These are phyloP conservation scores for Achaetomium macrosporum DNA, from an alignment of 2,329 filamentous ascomycete species.

Conservation along the genomic window DNA sequence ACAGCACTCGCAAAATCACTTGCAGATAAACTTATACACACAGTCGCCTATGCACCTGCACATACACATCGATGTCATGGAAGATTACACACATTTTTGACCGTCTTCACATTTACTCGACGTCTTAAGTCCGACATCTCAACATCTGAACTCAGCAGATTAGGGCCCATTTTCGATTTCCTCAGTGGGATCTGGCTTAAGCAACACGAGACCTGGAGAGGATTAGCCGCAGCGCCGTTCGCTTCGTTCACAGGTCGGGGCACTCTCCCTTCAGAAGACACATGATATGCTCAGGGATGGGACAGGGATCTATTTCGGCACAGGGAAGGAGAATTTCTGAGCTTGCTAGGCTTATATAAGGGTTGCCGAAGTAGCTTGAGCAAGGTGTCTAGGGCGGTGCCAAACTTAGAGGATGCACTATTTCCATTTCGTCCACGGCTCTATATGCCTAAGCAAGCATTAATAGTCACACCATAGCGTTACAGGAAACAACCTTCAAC, in stretches of 20 bases:
- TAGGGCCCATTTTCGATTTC: not conserved
- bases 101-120: not conserved
- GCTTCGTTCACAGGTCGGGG: not conserved
- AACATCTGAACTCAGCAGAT: too few relatives aligned
- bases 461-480: not conserved
- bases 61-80: not conserved
- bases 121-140: not conserved
- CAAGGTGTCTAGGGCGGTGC: not conserved
- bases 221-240: not conserved
- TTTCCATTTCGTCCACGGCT: not conserved
- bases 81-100: not conserved
- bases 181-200: not conserved
- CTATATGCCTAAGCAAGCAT: not conserved
- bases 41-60: not conserved
- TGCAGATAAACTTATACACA: not conserved
- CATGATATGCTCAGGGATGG: not conserved
- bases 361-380: not conserved
- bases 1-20: not conserved
- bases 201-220: not conserved
- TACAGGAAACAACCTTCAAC: not conserved
- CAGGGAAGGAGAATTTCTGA: not conserved
- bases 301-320: not conserved
- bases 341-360: not conserved
- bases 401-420: not conserved
- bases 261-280: not conserved